Evolutionary conservation across 805 yeast species (phyloP).

Genomic region (Candida khao-thaluensis): DNA sequence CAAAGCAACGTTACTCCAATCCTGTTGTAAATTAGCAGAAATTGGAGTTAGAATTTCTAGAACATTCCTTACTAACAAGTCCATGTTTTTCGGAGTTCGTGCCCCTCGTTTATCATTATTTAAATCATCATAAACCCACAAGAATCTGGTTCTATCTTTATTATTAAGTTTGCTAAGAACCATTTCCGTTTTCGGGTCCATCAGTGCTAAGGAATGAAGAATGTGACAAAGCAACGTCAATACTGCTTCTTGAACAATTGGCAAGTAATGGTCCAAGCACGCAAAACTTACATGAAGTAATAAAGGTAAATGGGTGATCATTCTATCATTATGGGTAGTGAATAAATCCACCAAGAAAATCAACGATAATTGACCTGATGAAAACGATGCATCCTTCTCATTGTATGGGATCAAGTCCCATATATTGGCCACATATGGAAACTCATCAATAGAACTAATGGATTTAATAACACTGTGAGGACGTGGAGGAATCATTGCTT

Average conservation of each 20-base stretch:
- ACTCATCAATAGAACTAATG: constrained; percentile 17
- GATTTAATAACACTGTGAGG: constrained; percentile 14
- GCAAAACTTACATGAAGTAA: constrained; percentile 78
- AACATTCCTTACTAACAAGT: constrained; percentile 60
- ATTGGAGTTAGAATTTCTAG: constrained; percentile 53
- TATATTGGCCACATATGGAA: constrained; percentile 78
- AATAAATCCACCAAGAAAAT: constrained; percentile 82
- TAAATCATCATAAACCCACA: constrained; percentile 89
- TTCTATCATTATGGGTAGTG: constrained; percentile 61
- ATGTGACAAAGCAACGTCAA: constrained; percentile 70
- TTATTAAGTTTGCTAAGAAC: constrained; percentile 58
- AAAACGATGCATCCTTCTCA: constrained; percentile 73
- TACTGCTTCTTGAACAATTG: constrained; percentile 82
- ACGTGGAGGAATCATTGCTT: constrained; percentile 80
- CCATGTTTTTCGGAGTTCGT: constrained; percentile 85
- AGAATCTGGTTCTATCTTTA: constrained; percentile 41
- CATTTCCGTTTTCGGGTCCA: constrained; percentile 52
- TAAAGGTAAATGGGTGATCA: constrained; percentile 62
- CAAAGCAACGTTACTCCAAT: constrained; percentile 83
- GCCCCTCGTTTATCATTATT: constrained; percentile 73
- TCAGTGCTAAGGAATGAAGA: constrained; percentile 60
- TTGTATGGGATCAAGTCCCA: constrained; percentile 52
- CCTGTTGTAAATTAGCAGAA: constrained; percentile 58
- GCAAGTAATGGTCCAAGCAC: constrained; percentile 82
- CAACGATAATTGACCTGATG: constrained; percentile 83